A percentile compares a stretch with the other conserved stretches of the same genome.
phyloP scores from a whole-genome alignment of 2,329 filamentous ascomycete genomes.

The Hypoxylon sp. region DNA sequence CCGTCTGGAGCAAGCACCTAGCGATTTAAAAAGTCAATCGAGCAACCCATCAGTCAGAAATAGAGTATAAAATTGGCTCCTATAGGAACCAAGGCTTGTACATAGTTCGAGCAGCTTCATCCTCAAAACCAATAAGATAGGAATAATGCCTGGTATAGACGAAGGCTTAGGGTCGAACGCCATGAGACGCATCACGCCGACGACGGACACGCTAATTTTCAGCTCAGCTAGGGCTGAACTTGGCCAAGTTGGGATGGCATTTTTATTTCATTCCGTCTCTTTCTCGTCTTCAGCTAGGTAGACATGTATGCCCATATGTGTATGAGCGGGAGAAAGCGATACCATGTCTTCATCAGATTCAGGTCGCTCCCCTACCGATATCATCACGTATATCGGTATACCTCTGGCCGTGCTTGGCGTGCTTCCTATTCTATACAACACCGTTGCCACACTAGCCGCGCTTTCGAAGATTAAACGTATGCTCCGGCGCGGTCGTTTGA shows the following conservation, averaged over 20 bases:
- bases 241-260: constrained; percentile 9
- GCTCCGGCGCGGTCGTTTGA: constrained; percentile 64
- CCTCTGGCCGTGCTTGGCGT: constrained; percentile 68
- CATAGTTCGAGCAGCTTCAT: neutral
- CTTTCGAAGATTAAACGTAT: constrained; percentile 67
- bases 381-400: constrained; percentile 65
- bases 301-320: too few species aligned
- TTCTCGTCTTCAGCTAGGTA: too few species aligned
- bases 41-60: too few species aligned
- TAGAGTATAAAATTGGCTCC: too few species aligned
- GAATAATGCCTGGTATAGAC: too few species aligned
- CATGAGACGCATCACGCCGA: constrained; percentile 12
- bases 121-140: too few species aligned
- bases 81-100: too few species aligned
- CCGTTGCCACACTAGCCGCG: constrained; percentile 65
- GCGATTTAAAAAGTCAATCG: too few species aligned
- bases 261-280: neutral
- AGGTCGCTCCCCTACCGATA: constrained; percentile 52
- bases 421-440: constrained; percentile 73
- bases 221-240: constrained; percentile 37
- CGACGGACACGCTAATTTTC: constrained; percentile 19
- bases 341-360: constrained; percentile 26
- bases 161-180: too few species aligned
- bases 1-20: too few species aligned
- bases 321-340: neutral